Base-by-base conservation (phyloP, 345 rosid genomes). In the Moricandia moricandioides region DNA sequence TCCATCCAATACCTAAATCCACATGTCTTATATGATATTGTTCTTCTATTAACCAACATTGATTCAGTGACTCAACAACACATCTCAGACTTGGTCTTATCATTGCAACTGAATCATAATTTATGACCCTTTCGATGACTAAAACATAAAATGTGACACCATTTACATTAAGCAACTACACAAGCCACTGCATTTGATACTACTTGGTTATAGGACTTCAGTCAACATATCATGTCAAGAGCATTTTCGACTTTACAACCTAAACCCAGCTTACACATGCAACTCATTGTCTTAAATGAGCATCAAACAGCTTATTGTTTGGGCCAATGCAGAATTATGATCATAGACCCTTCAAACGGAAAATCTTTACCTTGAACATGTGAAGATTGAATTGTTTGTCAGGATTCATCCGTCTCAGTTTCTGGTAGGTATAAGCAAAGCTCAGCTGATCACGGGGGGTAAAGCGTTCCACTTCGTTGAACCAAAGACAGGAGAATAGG, bases 371-470 rank as follows among this genome's bases (percentile, higher is more conserved):
- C 96, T 92, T 95, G 83, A 92, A 95, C 99, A 95, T 95, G 75
- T 95, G 87, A 21, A 95, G 88, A 78, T 88, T 84, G 80, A 92
- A 95, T 8, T 95, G 89, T 79, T 84, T 87, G 65, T 71, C 82
- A 45, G 97, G 90, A 81, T 95, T 95, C 86, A 80, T 84, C 79
- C 88, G 84, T 80, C 87, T 86, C 75, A 95, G 70, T 83, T 92
- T 92, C 87, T 90, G 87, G 82, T 92, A 90, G 10, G 98, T 85
- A 70, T 86, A 92, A 3, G 95, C 85, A 71, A 92, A 95, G 83
- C 99, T 95, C 62, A 95, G 92, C 82, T 95, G 99, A 82, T 95
- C 99, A 54, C 99, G 91, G 43, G 97, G 88, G 78, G 99, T 95
- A 75, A 95, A 95, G 34, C 91, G 97, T 30, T 90, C 97, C 51